phyloP scores from a whole-genome alignment of 2,329 filamentous ascomycete genomes.

The Raffaelea arxii region DNA sequence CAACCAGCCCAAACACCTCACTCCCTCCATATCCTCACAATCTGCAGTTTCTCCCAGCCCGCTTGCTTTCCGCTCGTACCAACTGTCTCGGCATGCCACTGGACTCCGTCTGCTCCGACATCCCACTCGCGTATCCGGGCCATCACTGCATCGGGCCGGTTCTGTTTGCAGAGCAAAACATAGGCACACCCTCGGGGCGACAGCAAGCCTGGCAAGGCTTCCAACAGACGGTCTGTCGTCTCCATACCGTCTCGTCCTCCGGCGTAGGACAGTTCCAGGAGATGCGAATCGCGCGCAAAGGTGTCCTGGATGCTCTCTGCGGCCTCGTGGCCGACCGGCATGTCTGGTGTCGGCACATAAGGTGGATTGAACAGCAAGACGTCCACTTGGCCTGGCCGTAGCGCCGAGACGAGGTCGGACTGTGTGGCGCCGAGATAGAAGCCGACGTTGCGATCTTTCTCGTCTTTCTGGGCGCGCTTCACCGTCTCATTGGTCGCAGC shows the following conservation, averaged over 20 bases:
- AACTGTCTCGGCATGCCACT: conserved; percentile 69
- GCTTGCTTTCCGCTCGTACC: conserved; percentile 76
- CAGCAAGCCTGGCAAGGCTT: conserved; percentile 56
- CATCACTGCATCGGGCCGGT: conserved; percentile 54
- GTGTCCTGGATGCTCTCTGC: conserved; percentile 7
- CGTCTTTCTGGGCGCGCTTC: conserved; percentile 25
- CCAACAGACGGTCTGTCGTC: conserved; percentile 71
- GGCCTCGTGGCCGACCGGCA: conserved; percentile 42
- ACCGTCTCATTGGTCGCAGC: conserved; percentile 64
- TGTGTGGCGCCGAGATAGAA: conserved; percentile 57
- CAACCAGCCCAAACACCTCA: conserved; percentile 7
- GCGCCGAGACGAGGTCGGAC: conserved; percentile 57
- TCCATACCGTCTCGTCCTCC: conserved; percentile 91
- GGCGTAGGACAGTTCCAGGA: conserved; percentile 79
- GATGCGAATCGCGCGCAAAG: conserved; percentile 74
- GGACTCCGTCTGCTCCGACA: conserved; percentile 7
- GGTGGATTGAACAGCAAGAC: conserved; percentile 94
- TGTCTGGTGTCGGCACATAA: conserved; percentile 77
- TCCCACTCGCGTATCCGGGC: conserved; percentile 16
- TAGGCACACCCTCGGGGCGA: conserved; percentile 69
- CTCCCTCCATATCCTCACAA: conserved; percentile 73
- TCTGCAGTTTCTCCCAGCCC: conserved; percentile 89
- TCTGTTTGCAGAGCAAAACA: conserved; percentile 81
- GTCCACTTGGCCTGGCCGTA: conserved; percentile 56
- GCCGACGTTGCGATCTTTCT: background rate